Conservation (phyloP, 2,329 filamentous ascomycete species). For the Ceratocystis colombiana region DNA sequence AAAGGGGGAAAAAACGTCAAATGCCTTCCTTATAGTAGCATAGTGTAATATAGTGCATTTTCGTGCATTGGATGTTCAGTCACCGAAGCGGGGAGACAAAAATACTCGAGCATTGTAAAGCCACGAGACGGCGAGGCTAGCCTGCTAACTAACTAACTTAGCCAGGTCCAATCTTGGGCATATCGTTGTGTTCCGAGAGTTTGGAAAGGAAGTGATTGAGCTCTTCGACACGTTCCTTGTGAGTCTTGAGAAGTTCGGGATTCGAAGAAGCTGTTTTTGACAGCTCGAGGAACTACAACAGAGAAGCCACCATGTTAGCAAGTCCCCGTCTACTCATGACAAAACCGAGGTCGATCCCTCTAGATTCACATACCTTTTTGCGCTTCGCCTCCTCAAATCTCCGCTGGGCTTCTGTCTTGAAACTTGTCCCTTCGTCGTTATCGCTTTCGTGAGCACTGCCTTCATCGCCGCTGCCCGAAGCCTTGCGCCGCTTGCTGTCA, state of each 20-base stretch:
- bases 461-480: constrained; percentile 26
- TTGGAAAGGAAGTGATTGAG: constrained; percentile 87
- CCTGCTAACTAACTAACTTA: too few species aligned
- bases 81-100: background rate
- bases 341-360: background rate
- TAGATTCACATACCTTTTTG: constrained; percentile 55
- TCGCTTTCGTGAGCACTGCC: constrained; percentile 27
- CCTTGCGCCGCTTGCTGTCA: constrained; percentile 27
- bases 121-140: constrained; percentile 31
- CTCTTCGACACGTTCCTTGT: constrained; percentile 93
- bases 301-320: constrained; percentile 11
- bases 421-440: constrained; percentile 30
- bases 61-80: background rate
- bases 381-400: constrained; percentile 69
- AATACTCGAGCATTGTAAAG: background rate
- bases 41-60: background rate
- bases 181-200: constrained; percentile 95
- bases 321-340: background rate
- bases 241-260: constrained; percentile 82
- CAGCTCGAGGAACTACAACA: constrained; percentile 62
- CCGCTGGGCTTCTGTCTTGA: constrained; percentile 76
- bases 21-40: background rate
- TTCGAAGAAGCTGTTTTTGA: constrained; percentile 48
- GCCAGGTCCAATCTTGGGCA: constrained; percentile 60
- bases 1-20: background rate